Evolutionary conservation across 768 basidiomycete species (phyloP).

Genomic region (Suillus subaureus): DNA sequence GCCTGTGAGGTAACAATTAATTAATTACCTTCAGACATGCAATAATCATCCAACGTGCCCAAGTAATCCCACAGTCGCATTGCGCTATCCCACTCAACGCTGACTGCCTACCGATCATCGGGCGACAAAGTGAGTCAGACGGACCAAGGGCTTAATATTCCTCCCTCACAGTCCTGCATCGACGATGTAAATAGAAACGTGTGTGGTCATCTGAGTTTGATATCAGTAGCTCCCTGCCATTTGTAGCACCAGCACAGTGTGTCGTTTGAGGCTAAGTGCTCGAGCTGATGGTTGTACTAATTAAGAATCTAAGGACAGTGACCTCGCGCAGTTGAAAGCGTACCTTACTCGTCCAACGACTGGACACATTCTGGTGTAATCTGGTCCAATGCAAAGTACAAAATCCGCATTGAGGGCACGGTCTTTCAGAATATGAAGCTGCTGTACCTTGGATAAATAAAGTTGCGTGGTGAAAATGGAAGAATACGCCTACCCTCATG

Average conservation of each 20-base stretch:
- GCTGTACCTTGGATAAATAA: constrained; percentile 62
- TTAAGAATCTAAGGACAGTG: neutral
- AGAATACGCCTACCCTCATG: constrained; percentile 51
- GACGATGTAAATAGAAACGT: too few relatives aligned
- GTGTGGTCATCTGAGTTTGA: too few relatives aligned
- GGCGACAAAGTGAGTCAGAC: too few relatives aligned
- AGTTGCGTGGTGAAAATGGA: constrained; percentile 1
- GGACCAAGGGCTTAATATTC: too few relatives aligned
- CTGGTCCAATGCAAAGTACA: constrained; percentile 90
- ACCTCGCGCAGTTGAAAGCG: constrained; percentile 13
- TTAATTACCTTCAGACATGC: neutral
- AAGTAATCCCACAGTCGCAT: constrained; percentile 88
- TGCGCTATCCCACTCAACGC: constrained; percentile 84
- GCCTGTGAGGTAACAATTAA: constrained; percentile 1
- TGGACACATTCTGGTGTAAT: constrained; percentile 81
- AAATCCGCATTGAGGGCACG: constrained; percentile 96
- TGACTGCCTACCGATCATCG: too few relatives aligned
- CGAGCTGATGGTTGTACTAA: constrained; percentile 54
- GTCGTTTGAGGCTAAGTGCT: constrained; percentile 72
- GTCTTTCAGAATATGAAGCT: constrained; percentile 83
- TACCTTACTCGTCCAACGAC: constrained; percentile 83
- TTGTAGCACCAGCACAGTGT: constrained; percentile 63
- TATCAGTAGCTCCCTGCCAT: constrained; percentile 51
- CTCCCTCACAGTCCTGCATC: too few relatives aligned
- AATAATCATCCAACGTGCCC: constrained; percentile 45